phyloP scores from a whole-genome alignment of 441 rosid genomes.

The Eugenia klotzschiana region DNA sequence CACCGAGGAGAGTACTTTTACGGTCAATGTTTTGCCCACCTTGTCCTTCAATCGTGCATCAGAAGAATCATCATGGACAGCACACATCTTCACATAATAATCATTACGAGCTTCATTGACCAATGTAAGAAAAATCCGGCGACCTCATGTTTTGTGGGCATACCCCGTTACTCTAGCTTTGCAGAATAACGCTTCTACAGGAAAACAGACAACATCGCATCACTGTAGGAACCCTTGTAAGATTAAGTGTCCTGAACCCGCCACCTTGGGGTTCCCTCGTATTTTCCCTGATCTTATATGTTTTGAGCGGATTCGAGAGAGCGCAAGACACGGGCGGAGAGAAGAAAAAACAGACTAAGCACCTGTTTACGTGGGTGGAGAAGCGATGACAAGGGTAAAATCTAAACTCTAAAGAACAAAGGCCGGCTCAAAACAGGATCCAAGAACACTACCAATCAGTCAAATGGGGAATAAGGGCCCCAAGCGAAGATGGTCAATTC shows the following conservation, averaged over 20 bases:
- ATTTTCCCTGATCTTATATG: neutral
- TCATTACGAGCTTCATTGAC: neutral
- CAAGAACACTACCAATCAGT: neutral
- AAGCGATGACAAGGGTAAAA: neutral
- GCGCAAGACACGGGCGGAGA: neutral
- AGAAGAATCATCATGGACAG: neutral
- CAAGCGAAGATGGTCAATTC: neutral
- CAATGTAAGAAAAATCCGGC: neutral
- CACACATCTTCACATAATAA: neutral
- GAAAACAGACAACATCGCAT: neutral
- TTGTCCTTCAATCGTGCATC: neutral
- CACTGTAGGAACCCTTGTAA: neutral
- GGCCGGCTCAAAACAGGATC: neutral
- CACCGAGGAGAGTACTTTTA: neutral
- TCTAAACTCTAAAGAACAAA: neutral
- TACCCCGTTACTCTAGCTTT: neutral
- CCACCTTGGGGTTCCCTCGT: neutral
- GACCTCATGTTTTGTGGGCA: neutral
- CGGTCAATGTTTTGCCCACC: neutral
- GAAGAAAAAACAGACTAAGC: neutral
- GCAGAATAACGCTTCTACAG: neutral
- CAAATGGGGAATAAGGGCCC: neutral
- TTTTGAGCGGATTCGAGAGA: neutral
- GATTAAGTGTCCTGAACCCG: neutral
- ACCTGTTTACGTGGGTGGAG: neutral